Percentiles rank a stretch among this genome's conserved stretches.
Evolutionary conservation across 176 grass and related monocot genomes (phyloP).

Genomic region (Oryza longistaminata): DNA sequence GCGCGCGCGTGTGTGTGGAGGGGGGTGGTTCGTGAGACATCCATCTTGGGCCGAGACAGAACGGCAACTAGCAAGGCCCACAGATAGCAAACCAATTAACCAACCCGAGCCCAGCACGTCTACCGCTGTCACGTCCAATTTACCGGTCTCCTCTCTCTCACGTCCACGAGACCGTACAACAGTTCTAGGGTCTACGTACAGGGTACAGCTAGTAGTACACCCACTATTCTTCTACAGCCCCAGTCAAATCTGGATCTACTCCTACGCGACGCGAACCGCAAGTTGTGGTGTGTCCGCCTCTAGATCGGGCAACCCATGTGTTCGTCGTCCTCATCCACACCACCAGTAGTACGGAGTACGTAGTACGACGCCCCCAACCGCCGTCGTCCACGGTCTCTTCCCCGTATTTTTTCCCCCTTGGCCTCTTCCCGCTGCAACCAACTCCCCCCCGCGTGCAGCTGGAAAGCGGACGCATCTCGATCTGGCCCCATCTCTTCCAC

Average conservation of each 20-base stretch:
- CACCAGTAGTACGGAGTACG: not conserved
- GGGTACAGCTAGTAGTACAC: no score
- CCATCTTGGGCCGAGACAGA: no score
- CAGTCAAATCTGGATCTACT: not conserved
- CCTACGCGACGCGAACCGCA: not conserved
- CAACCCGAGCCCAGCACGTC: no score
- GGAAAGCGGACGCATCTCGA: not conserved
- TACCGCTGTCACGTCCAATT: no score
- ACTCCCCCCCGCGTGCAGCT: not conserved
- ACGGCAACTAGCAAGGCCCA: no score
- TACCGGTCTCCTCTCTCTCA: no score
- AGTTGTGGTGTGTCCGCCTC: not conserved
- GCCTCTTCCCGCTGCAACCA: not conserved
- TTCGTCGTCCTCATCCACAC: slow-evolving; percentile 22
- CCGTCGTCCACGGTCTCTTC: not conserved
- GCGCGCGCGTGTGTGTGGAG: no score
- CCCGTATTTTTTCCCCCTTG: not conserved
- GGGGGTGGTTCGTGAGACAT: no score
- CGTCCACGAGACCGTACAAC: not conserved
- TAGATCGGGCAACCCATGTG: slow-evolving; percentile 42
- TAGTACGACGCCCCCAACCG: not conserved
- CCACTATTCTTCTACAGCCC: not conserved
- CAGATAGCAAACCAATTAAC: no score
- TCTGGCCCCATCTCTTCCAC: not conserved
- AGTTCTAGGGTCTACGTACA: not conserved